Evolutionary conservation across 352 stramenopile genomes (phyloP), one percentile per base, ranked within the genome.

Genomic region (Albugo candida): DNA sequence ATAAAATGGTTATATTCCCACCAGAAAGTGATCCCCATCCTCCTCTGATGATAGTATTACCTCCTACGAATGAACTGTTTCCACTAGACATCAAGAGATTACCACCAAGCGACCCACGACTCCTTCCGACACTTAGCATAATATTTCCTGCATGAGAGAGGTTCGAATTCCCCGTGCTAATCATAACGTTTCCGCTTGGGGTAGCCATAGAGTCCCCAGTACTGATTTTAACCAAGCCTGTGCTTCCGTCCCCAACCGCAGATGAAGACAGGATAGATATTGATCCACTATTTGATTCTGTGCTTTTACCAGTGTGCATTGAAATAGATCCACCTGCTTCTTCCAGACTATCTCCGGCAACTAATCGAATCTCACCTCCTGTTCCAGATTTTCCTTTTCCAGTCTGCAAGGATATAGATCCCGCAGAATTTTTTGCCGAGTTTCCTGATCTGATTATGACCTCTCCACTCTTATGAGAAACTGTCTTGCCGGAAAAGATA

Each of bases 151-250:
- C 65, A 42, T 58, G 62, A 31, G 73, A 76, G 21, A 47, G 45
- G 19, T 61, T 55, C 10, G 77, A 69, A 14, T 43, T 27, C 12
- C 79, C 82, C 13, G 79, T 86, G n/a, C 56, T 80, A 8, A 94
- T 48, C 35, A 62, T 69, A 24, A 94, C 59, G 4, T 54, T 48
- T 34, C 82, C 82, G 47, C 75, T 88, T 8, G 70, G 60, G 66
- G 19, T 51, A 49, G 27, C 57, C 63, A 40, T 71, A 55, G 41
- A 55, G 44, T 45, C 59, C 79, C 64, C 69, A 36, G 73, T 74
- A 36, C 61, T 69, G 13, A 91, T 64, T 36, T 79, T 59, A 36
- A 91, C 56, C 19, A 65, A 3, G 13, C 48, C 48, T 6, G 48
- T 55, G 8, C 11, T 64, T 8, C 73, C 73, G 53, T 70, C 83